Conservation (phyloP, 192 early-diverging fungal species). For the Ambispora gerdemannii region DNA sequence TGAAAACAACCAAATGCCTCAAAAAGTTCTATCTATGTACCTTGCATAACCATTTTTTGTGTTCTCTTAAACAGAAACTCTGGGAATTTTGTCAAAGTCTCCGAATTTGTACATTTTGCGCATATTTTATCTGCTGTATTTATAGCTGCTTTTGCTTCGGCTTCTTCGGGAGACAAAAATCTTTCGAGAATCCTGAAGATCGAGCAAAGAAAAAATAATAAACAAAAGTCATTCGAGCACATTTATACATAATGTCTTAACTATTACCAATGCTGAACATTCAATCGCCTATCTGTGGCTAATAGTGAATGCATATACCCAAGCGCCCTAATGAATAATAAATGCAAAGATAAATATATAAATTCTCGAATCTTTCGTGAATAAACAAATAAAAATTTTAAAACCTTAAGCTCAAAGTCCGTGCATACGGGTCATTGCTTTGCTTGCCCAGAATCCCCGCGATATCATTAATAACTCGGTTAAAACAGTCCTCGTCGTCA, state of each 20-base stretch:
- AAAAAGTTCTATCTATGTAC: background rate
- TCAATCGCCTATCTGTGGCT: background rate
- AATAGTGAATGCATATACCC: background rate
- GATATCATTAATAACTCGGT: background rate
- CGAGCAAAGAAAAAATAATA: background rate
- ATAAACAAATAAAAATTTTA: background rate
- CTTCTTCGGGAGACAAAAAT: background rate
- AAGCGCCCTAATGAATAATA: background rate
- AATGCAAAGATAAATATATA: no score
- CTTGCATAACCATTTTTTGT: background rate
- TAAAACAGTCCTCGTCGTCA: no score
- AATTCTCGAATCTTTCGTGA: background rate
- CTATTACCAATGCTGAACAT: slow-evolving; percentile 11
- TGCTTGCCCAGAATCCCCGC: background rate
- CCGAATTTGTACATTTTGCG: background rate
- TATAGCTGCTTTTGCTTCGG: slow-evolving; percentile 5
- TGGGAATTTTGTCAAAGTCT: background rate
- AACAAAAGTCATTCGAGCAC: background rate
- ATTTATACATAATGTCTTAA: background rate
- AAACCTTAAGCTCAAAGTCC: background rate
- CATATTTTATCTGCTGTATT: slow-evolving; percentile 12
- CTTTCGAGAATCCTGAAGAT: background rate
- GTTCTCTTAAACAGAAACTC: background rate
- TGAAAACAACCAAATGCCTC: background rate
- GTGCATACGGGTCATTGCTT: slow-evolving; percentile 12